phyloP scores from a whole-genome alignment of 2,329 filamentous ascomycete genomes.

The Cladosporium sp. region DNA sequence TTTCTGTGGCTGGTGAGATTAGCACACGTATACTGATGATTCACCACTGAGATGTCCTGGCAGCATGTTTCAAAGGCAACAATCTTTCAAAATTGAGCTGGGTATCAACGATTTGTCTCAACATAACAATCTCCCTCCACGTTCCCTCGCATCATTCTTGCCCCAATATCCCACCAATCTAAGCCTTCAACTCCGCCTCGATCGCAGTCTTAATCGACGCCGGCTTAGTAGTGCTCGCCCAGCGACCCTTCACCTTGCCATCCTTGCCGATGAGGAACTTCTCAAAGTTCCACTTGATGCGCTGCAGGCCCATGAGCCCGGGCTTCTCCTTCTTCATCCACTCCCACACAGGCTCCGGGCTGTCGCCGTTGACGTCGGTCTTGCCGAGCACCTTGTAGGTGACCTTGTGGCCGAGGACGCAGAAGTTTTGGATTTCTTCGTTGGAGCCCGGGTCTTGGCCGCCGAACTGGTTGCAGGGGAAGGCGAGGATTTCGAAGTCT shows the following conservation, averaged over 20 bases:
- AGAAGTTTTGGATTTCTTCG: conserved; percentile 67
- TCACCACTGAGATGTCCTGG: not conserved
- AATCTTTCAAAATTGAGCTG: not conserved
- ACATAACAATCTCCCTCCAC: not conserved
- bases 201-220: conserved; percentile 75
- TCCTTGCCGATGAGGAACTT: conserved; percentile 91
- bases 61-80: not conserved
- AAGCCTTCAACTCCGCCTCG: conserved; percentile 62
- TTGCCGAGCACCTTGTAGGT: conserved; percentile 89
- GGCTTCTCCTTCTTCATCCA: conserved; percentile 73
- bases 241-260: conserved; percentile 80
- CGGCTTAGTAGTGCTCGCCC: conserved; percentile 86
- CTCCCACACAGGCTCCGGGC: conserved; percentile 75
- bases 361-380: conserved; percentile 87
- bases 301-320: conserved; percentile 82
- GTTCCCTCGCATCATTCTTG: no score
- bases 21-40: not conserved
- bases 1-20: not conserved
- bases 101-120: conserved; percentile 11
- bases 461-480: conserved; percentile 98
- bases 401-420: conserved; percentile 92
- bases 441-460: conserved; percentile 79
- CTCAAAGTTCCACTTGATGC: conserved; percentile 99
- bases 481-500: conserved; percentile 85
- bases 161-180: conserved; percentile 6